These are phyloP conservation scores for Colletotrichum orchidophilum DNA, from an alignment of 2,329 filamentous ascomycete species.

Conservation along the genomic window DNA sequence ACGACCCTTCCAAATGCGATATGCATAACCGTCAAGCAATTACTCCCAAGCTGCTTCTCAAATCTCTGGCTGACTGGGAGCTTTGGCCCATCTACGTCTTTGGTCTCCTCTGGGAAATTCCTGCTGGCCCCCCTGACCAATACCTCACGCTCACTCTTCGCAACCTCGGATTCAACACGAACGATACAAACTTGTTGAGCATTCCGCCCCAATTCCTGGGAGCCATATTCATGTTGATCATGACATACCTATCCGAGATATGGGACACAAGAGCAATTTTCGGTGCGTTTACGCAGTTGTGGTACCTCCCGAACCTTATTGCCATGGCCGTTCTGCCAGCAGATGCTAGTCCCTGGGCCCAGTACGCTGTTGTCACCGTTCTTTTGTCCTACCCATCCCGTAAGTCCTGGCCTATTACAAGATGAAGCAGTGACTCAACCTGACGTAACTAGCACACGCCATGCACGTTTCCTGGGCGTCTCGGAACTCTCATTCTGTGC, in stretches of 20 bases:
- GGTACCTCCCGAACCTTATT: conserved; percentile 45
- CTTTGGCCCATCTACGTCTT: conserved; percentile 64
- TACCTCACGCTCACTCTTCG: conserved; percentile 41
- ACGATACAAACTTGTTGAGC: conserved; percentile 55
- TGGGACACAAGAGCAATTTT: conserved; percentile 42
- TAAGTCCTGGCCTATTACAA: conserved; percentile 13
- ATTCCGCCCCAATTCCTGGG: conserved; percentile 33
- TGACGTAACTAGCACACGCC: conserved; percentile 47
- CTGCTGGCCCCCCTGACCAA: conserved; percentile 37
- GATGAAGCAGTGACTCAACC: conserved; percentile 37
- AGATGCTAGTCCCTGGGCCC: conserved; percentile 41
- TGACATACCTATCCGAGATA: conserved; percentile 45
- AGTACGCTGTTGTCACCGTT: conserved; percentile 43
- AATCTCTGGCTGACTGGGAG: conserved; percentile 61
- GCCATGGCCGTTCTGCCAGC: conserved; percentile 43
- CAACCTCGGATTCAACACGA: conserved; percentile 46
- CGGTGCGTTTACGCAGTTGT: conserved; percentile 44
- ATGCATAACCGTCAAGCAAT: conserved; percentile 65
- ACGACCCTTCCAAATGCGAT: conserved; percentile 64
- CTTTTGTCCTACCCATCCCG: conserved; percentile 45
- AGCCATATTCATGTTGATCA: conserved; percentile 31
- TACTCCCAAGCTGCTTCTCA: conserved; percentile 55
- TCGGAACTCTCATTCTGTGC: conserved; percentile 69
- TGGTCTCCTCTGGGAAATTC: conserved; percentile 52
- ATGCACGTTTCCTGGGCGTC: conserved; percentile 60